Evolutionary conservation across 2,329 filamentous ascomycete species (phyloP).

Genomic region (Aquanectria penicillioides): DNA sequence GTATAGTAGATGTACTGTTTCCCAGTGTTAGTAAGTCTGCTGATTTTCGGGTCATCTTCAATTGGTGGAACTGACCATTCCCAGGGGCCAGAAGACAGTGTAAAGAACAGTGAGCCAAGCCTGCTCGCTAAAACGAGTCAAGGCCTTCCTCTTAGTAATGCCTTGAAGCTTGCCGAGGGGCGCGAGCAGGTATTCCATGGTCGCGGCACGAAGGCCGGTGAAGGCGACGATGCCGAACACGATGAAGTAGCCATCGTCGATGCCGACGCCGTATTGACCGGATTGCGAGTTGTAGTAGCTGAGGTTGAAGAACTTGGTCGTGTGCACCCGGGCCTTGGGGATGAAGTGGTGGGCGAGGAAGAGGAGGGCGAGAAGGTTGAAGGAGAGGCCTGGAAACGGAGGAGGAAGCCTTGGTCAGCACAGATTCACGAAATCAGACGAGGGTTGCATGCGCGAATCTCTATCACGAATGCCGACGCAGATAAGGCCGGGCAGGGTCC

Average conservation of each 20-base stretch:
- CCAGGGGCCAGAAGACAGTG: constrained; percentile 81
- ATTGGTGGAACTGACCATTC: constrained; percentile 70
- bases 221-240: constrained; percentile 84
- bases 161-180: constrained; percentile 80
- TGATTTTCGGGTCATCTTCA: background rate
- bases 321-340: constrained; percentile 80
- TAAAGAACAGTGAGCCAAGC: constrained; percentile 92
- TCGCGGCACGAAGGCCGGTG: constrained; percentile 83
- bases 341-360: constrained; percentile 85
- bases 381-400: constrained; percentile 72
- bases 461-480: background rate
- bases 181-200: constrained; percentile 87
- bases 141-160: constrained; percentile 78
- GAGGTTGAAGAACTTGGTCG: constrained; percentile 87
- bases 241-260: constrained; percentile 84
- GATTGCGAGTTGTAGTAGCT: constrained; percentile 81
- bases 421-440: constrained; percentile 3
- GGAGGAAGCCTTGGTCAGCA: constrained; percentile 36
- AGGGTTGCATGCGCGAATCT: constrained; percentile 9
- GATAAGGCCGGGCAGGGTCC: constrained; percentile 14
- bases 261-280: constrained; percentile 78
- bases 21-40: background rate
- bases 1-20: constrained; percentile 80
- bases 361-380: constrained; percentile 86
- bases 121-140: constrained; percentile 91